Evolutionary conservation across 1,284 basidiomycete species (phyloP), one percentile per base, ranked within the genome.

Genomic region (Tetrapyrgos nigripes): DNA sequence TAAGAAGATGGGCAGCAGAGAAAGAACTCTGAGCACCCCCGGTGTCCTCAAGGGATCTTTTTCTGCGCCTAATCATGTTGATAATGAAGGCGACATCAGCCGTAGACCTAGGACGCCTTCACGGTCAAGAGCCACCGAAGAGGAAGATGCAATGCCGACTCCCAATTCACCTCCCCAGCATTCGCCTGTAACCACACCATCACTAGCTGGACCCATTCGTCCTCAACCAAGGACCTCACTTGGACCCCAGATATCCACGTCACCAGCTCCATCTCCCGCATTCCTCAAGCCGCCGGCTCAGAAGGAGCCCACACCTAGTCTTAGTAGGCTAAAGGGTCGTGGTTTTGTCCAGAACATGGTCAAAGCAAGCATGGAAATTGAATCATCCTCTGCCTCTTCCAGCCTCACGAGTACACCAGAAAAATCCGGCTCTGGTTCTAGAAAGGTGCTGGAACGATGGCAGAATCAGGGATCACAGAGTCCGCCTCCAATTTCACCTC

Each of bases 341-440:
- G 91, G 91, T 1, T 93, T 93, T 66, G 91, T 93, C 6, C 87
- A 90, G 71, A 91, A 83, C 64, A 85, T 92, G 76, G 87, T 93
- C 29, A 86, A 88, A 72, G 86, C 81, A 37, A 90, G 83, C 64
- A 76, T 82, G 19, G 76, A 83, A 60, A 70, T 87, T 3, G 80
- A 83, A 62, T 69, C 64, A 13, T 67, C 75, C 23, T 50, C 75
- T 19, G 68, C 72, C 40, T 58, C 74, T 13, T 66, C 70, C 35
- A 40, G 37, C 19, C 37, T 17, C 8, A 69, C 75, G 13, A 63
- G 73, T 29, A 67, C 71, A 44, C 67, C 76, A 4, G 76, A 75
- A 33, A 78, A 76, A 53, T 58, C 65, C 46, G 73, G 71, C 19
- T 66, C 72, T 9, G 50, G 62, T 53, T 72, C 73, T 10, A 77